Conservation (phyloP, 1,139 yeast species). For the Pichia sp. region DNA sequence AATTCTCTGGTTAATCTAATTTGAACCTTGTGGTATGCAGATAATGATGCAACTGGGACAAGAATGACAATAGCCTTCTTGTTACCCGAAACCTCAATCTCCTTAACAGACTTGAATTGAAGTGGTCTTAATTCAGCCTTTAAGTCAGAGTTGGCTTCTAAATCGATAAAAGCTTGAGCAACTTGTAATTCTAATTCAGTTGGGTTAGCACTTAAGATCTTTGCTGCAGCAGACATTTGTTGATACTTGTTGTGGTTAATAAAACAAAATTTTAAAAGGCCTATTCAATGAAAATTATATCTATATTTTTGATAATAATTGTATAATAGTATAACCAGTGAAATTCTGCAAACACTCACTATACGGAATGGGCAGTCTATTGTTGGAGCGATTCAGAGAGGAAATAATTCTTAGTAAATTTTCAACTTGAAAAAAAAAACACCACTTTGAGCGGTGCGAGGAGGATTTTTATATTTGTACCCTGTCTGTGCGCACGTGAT, state of each 20-base stretch:
- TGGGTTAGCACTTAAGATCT: constrained; percentile 89
- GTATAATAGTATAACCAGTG: neutral
- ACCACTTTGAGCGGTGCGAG: too few species aligned
- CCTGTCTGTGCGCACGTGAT: too few species aligned
- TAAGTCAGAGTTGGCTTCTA: constrained; percentile 92
- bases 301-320: too few species aligned
- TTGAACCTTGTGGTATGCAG: constrained; percentile 96
- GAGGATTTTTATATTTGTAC: too few species aligned
- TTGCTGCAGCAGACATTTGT: constrained; percentile 93
- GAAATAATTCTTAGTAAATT: too few species aligned
- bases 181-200: constrained; percentile 98
- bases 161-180: constrained; percentile 97
- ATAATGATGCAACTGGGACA: constrained; percentile 94
- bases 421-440: too few species aligned
- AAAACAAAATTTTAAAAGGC: too few species aligned
- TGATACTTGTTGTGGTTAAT: constrained; percentile 7
- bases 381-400: too few species aligned
- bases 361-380: too few species aligned
- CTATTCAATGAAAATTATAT: too few species aligned
- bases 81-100: constrained; percentile 97
- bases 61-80: constrained; percentile 98
- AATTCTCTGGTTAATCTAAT: constrained; percentile 97
- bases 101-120: constrained; percentile 98
- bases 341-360: too few species aligned
- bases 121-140: constrained; percentile 98